These are phyloP conservation scores for Toxoplasma gondii DNA, from an alignment of 169 alveolate genomes.

Conservation along the genomic window DNA sequence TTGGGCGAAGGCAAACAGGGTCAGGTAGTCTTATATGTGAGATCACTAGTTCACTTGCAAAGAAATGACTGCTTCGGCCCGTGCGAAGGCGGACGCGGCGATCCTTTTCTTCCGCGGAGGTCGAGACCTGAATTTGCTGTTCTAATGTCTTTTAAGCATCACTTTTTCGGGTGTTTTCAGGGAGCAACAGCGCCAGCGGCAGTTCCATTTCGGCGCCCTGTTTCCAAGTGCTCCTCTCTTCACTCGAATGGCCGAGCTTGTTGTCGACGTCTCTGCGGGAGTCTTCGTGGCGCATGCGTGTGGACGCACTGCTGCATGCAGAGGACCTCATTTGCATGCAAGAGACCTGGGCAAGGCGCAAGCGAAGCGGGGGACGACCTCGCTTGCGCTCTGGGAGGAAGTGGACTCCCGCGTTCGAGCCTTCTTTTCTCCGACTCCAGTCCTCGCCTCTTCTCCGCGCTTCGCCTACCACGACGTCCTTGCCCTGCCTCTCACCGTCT, in stretches of 20 bases:
- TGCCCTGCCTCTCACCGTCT: not conserved
- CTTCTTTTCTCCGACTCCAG: not conserved
- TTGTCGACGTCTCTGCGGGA: constrained; percentile 3
- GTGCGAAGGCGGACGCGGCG: too few species aligned
- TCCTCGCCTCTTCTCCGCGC: not conserved
- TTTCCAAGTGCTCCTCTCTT: constrained; percentile 18
- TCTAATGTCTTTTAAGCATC: too few species aligned
- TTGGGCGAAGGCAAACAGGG: too few species aligned
- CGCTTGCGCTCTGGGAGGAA: not conserved
- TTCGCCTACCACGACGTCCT: not conserved
- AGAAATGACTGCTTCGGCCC: too few species aligned
- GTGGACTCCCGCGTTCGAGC: not conserved
- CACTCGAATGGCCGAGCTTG: not conserved
- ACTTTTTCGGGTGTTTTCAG: not conserved
- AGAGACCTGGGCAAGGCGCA: not conserved
- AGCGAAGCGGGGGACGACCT: not conserved
- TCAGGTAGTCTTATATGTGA: too few species aligned
- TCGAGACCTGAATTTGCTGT: too few species aligned
- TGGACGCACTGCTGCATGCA: constrained; percentile 1
- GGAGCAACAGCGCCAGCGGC: constrained; percentile 61
- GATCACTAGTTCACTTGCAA: too few species aligned
- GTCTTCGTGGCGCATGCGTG: not conserved
- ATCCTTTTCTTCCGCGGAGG: too few species aligned
- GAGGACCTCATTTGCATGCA: not conserved
- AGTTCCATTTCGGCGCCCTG: constrained; percentile 41